Conservation (phyloP, 345 rosid species). For the Mercurialis annua region DNA sequence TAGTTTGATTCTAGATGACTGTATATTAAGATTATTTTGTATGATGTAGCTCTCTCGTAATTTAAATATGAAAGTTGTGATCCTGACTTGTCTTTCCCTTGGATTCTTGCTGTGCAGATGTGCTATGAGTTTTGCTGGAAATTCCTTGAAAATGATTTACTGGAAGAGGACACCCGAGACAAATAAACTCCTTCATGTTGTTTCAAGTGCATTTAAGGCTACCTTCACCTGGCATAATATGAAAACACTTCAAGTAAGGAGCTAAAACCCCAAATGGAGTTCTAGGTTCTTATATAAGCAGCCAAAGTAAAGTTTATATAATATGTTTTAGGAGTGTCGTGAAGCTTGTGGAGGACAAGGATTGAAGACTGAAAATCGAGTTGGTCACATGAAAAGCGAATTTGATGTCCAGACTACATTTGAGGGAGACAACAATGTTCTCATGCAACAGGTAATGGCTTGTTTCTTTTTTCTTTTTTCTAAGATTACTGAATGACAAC, state of each 20-base stretch:
- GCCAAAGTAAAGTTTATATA: slow-evolving; percentile 2
- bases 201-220: slow-evolving; percentile 86
- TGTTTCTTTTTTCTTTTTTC: neutral
- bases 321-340: slow-evolving; percentile 70
- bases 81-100: neutral
- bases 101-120: slow-evolving; percentile 42
- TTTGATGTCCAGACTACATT: slow-evolving; percentile 87
- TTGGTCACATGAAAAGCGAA: slow-evolving; percentile 87
- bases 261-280: slow-evolving; percentile 1
- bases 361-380: slow-evolving; percentile 76
- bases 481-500: neutral
- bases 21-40: neutral
- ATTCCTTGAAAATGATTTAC: slow-evolving; percentile 70
- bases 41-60: neutral
- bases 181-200: slow-evolving; percentile 70
- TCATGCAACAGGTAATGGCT: slow-evolving; percentile 94
- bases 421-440: slow-evolving; percentile 89
- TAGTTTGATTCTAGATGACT: neutral
- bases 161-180: slow-evolving; percentile 78
- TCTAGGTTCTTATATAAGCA: neutral
- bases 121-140: slow-evolving; percentile 75
- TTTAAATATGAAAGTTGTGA: neutral
- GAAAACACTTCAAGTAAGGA: slow-evolving; percentile 85
- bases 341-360: slow-evolving; percentile 99
- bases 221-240: slow-evolving; percentile 80